These are phyloP conservation scores for Geotrichum candidum DNA, from an alignment of 1,139 yeast genomes.

Conservation along the genomic window DNA sequence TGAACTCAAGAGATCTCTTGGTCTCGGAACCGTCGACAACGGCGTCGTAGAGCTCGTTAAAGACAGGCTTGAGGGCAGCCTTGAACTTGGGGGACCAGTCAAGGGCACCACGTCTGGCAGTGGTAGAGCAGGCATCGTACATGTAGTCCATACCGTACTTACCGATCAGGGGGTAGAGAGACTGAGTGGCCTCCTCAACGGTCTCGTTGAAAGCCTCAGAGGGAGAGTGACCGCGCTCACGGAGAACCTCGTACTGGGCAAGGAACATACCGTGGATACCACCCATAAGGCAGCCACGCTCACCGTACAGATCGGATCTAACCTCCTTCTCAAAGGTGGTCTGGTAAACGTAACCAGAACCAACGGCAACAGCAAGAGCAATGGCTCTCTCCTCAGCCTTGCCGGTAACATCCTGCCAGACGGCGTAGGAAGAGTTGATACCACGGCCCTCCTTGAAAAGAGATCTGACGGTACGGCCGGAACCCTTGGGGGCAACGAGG, in stretches of 20 bases:
- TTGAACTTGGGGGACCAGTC: slow-evolving; percentile 99
- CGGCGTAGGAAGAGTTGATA: slow-evolving; percentile 97
- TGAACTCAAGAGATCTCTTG: slow-evolving; percentile 95
- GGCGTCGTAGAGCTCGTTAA: slow-evolving; percentile 90
- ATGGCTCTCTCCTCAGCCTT: slow-evolving; percentile 98
- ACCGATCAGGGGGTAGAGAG: slow-evolving; percentile 97
- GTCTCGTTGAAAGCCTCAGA: slow-evolving; percentile 99
- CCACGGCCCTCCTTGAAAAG: slow-evolving; percentile 99
- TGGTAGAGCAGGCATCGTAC: slow-evolving; percentile 99
- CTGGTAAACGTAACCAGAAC: slow-evolving; percentile 99
- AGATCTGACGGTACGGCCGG: slow-evolving; percentile 99
- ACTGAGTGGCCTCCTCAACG: slow-evolving; percentile 99
- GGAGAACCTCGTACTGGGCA: slow-evolving; percentile 98
- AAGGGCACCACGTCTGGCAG: slow-evolving; percentile 99
- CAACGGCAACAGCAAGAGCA: slow-evolving; percentile 98
- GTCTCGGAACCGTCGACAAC: slow-evolving; percentile 97
- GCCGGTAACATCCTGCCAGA: slow-evolving; percentile 98
- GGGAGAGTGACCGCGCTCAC: slow-evolving; percentile 99
- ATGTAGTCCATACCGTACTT: slow-evolving; percentile 99
- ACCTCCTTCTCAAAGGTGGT: slow-evolving; percentile 99
- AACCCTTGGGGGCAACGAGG: slow-evolving; percentile 99
- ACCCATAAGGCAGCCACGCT: slow-evolving; percentile 99
- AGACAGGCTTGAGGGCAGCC: slow-evolving; percentile 97
- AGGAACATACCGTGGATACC: slow-evolving; percentile 99
- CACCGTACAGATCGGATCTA: slow-evolving; percentile 98